A percentile compares a stretch with the other conserved stretches of the same genome.
phyloP scores from a whole-genome alignment of 352 stramenopile species.

The Phytopythium boreale region DNA sequence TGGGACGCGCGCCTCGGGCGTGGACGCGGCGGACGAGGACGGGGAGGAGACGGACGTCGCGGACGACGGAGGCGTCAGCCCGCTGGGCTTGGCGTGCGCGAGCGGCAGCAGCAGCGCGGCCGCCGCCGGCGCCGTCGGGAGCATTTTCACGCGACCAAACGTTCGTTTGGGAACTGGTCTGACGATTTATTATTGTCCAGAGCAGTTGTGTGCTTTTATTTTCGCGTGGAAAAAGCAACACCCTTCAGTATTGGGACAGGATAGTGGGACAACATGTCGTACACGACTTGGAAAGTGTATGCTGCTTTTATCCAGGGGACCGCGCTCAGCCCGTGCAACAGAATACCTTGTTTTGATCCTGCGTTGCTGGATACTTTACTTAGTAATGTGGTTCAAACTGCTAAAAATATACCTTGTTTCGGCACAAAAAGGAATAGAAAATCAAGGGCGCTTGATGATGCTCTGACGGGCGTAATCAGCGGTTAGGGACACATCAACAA shows the following conservation, averaged over 20 bases:
- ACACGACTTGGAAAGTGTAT: background rate
- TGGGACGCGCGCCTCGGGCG: background rate
- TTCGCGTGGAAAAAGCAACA: no score
- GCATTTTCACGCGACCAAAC: background rate
- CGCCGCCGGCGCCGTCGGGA: background rate
- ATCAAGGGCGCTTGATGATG: background rate
- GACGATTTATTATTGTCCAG: background rate
- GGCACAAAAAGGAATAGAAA: background rate
- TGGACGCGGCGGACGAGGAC: background rate
- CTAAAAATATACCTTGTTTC: background rate
- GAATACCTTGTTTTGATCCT: background rate
- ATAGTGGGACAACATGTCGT: background rate
- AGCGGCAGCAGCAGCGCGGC: slow-evolving; percentile 5
- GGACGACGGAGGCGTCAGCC: background rate
- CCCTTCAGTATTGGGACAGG: background rate
- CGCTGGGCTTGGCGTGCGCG: background rate
- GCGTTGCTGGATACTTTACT: background rate
- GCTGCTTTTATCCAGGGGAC: background rate
- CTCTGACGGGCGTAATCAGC: background rate
- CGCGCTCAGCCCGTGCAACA: background rate
- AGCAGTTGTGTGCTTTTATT: background rate
- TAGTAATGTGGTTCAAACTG: no score
- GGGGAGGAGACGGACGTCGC: background rate
- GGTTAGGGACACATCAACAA: background rate
- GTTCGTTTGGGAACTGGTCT: background rate